Evolutionary conservation across 345 rosid genomes (phyloP), one percentile per base, ranked within the genome.

Genomic region (Moricandia moricandioides): DNA sequence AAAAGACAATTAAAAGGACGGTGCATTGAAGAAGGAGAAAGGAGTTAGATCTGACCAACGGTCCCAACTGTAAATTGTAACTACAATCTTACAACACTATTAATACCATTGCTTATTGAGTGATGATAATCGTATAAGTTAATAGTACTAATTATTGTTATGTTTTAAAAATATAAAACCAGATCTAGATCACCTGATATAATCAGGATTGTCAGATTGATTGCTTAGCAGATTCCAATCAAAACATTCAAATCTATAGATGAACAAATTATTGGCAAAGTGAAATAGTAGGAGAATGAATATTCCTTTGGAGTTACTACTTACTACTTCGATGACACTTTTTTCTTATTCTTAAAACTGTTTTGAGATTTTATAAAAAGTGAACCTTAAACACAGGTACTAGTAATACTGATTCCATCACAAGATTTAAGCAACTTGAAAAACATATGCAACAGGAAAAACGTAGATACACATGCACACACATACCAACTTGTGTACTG

Each of bases 21-120:
- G 85, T 83, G 86, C 79, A 82, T 83, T 70, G 72, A 85, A 77
- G 76, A 70, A 21, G 66, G 60, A 49, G 64, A 51, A 5, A 49
- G 33, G 58, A 30, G 58, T 68, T 65, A 69, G 72, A 70, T 78
- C 47, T 65, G 58, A 30, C 72, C 77, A 78, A 71, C 77, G 72
- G 73, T 51, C 81, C 81, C 77, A 78, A 78, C 77, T 71, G 63
- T 71, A 65, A 71, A 49, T 27, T 71, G 2, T 71, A 78, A 78
- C 21, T 49, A 66, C 52, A 56, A 9, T 51, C 58, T 71, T 45
- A 40, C 29, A 8, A 51, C 11, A 69, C 2, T 54, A 61, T 12
- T 57, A 57, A 57, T 57, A 10, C 11, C 33, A 67, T 18, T 65
- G 40, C 4, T 59, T 49, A 34, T 67, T 26, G 57, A 7, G 45